Conservation (phyloP, 257 asterid species). For the Solanum microdontum region DNA sequence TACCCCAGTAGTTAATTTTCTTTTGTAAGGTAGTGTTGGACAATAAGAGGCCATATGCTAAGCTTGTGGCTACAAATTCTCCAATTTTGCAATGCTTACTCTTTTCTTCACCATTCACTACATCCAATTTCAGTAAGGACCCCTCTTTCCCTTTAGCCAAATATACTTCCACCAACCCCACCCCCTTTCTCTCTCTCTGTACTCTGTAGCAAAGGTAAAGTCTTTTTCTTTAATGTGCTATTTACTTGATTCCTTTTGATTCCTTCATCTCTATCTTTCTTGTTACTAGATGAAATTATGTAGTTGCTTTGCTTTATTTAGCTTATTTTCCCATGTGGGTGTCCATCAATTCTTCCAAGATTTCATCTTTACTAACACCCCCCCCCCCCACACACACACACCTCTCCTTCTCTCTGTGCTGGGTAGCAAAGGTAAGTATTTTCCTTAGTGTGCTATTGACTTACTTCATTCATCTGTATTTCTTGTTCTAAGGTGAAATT, state of each 20-base stretch:
- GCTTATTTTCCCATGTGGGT: neutral
- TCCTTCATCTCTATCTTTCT: neutral
- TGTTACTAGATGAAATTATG: neutral
- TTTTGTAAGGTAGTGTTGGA: constrained; percentile 38
- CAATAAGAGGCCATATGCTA: constrained; percentile 40
- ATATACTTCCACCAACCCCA: neutral
- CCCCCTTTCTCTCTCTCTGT: neutral
- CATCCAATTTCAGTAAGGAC: neutral
- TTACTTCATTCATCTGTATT: neutral
- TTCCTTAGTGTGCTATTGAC: neutral
- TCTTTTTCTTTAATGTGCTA: neutral
- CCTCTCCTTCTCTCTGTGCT: neutral
- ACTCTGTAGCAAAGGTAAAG: constrained; percentile 10
- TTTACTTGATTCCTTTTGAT: neutral
- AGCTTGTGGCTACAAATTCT: constrained; percentile 36
- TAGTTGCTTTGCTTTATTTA: neutral
- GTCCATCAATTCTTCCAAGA: neutral
- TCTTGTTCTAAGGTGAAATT: neutral
- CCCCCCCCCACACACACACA: neutral
- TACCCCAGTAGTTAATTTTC: constrained; percentile 1
- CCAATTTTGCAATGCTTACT: constrained; percentile 12
- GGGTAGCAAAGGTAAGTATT: constrained; percentile 8
- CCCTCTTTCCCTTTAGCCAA: neutral
- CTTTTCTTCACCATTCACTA: neutral
- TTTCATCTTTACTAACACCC: neutral